Conservation (phyloP, 176 grass and related monocot genomes). For the Echinochloa phyllopogon region DNA sequence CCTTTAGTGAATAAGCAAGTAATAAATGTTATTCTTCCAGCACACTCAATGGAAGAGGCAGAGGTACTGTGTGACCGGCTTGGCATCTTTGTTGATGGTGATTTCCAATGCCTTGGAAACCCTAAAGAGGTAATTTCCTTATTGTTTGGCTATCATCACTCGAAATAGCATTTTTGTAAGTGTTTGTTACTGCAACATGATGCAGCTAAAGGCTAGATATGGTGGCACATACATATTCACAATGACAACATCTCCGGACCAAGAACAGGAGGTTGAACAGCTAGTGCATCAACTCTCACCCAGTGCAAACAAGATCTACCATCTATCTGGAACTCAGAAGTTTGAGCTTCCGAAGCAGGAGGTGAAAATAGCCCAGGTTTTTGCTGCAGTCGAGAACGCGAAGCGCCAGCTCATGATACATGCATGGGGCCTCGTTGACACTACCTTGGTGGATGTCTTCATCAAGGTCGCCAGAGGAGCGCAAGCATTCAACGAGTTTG, state of each 20-base stretch:
- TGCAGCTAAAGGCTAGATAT: constrained; percentile 57
- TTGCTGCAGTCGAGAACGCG: constrained; percentile 35
- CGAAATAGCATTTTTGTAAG: not conserved
- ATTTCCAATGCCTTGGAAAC: constrained; percentile 76
- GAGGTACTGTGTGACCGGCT: constrained; percentile 68
- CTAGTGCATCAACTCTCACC: constrained; percentile 47
- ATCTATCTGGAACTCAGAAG: constrained; percentile 58
- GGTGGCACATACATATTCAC: constrained; percentile 55
- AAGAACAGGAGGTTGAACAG: constrained; percentile 40
- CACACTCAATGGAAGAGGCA: constrained; percentile 79
- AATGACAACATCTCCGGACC: constrained; percentile 43
- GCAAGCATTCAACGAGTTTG: constrained; percentile 33
- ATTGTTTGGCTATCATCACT: not conserved
- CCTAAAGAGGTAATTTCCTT: constrained; percentile 53
- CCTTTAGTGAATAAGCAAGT: not conserved
- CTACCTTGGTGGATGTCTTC: constrained; percentile 65
- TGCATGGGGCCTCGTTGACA: constrained; percentile 60
- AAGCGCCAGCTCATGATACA: constrained; percentile 41
- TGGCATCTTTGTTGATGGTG: constrained; percentile 60
- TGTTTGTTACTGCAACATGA: not conserved
- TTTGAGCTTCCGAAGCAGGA: constrained; percentile 54
- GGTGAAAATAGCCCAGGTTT: constrained; percentile 50
- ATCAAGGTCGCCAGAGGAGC: constrained; percentile 56
- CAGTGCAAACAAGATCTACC: constrained; percentile 53
- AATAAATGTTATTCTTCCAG: constrained; percentile 46